Base-by-base conservation (phyloP, 2,329 filamentous ascomycete genomes). In the Penicillium sp. region DNA sequence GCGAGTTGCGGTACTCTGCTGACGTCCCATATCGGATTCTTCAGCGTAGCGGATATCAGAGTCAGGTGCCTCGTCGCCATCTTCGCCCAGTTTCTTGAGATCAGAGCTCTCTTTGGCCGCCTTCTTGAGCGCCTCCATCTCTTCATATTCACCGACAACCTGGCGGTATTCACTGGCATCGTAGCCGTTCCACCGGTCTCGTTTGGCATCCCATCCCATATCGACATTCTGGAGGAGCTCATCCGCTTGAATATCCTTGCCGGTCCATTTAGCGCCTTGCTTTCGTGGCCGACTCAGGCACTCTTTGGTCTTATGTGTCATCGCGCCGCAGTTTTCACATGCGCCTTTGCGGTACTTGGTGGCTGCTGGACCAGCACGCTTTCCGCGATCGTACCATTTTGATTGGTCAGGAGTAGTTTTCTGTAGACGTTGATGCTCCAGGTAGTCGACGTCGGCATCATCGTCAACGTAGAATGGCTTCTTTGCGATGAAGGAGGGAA, bases 171-270 rank as follows among this genome's bases (percentile, higher is more conserved):
- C 90, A 61, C 84, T 85, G 1, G 92, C 80, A 71, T 97, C 92
- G 74, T 96, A 99, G n/a, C 93, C 93, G 70, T 97, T 97, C 93
- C 94, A 99, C 41, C 93, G 85, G 77, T 99, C 94, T 63, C 94
- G 83, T 79, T 99, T 99, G 21, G 94, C 94, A 73, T 99, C 95
- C 90, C 93, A 99, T 3, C 92, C 90, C 45, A 97, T 77, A 43
- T 89, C 85, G 14, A 97, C 87, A 51, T 96, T 87, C 69, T 96
- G 88, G 11, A 96, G 79, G 9, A 88, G 77, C 68, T 97, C 92
- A 71, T 99, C 95, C 29, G 93, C 91, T 70, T 96, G 88, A 50
- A 99, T 99, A 69, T 97, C 88, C 67, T 85, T 88, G 21, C 94
- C 94, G 0, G 92, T 96, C 86, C 89, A 97, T 70, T 88, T 92